These are phyloP conservation scores for Diophrys sp. DNA, from an alignment of 73 alveolate genomes.

Conservation along the genomic window DNA sequence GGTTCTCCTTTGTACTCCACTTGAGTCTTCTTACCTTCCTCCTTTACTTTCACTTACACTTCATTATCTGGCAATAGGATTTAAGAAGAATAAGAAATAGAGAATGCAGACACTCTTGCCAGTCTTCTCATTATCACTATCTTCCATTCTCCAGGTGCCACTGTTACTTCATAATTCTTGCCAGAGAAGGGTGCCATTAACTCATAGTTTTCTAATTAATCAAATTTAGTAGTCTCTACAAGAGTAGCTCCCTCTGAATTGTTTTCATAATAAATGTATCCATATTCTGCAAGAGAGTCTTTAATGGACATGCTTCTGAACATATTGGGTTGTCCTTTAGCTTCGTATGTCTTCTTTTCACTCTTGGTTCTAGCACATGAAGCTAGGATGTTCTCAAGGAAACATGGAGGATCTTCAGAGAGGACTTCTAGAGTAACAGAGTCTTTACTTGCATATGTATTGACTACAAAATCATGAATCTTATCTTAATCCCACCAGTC, in stretches of 20 bases:
- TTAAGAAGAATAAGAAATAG: not conserved
- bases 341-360: constrained; percentile 36
- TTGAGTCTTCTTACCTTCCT: constrained; percentile 19
- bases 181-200: constrained; percentile 31
- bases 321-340: constrained; percentile 32
- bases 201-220: constrained; percentile 22
- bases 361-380: constrained; percentile 36
- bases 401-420: not conserved
- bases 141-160: constrained; percentile 19
- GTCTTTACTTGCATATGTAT: constrained; percentile 25
- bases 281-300: constrained; percentile 45
- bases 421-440: not conserved
- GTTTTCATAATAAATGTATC: constrained; percentile 56
- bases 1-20: constrained; percentile 32
- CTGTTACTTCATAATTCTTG: constrained; percentile 22
- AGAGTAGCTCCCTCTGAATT: constrained; percentile 32
- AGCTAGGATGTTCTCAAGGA: constrained; percentile 29
- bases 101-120: constrained; percentile 20
- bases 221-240: constrained; percentile 20
- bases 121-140: constrained; percentile 34
- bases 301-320: constrained; percentile 24
- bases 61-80: constrained; percentile 6
- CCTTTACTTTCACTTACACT: not conserved
- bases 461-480: constrained; percentile 18
- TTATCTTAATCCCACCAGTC: constrained; percentile 26